Evolutionary conservation across 805 yeast genomes (phyloP), one percentile per base, ranked within the genome.

Genomic region (Metschnikowia baotianmanensis): DNA sequence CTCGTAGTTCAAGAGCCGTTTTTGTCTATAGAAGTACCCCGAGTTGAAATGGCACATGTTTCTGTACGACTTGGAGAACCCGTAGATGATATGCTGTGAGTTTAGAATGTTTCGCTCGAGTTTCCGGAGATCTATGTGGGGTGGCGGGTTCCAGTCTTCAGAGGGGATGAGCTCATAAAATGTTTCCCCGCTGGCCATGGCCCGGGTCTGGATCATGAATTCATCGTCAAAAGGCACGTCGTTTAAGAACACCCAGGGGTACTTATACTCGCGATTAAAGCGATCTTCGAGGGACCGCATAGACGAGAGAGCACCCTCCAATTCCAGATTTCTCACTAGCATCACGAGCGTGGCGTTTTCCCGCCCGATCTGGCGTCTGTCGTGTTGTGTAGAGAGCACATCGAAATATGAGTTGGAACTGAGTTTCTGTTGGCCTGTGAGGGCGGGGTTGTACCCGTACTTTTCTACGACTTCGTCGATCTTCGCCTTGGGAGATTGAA

Each of bases 271-370:
- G 25, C 55, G 47, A 40, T 70, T 70, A 52, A 70, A 70, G 28
- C 74, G 46, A 45, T 70, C 74, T 43, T 70, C 74, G 12, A 70
- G 55, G 17, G 71, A 65, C 38, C 74, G 52, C 61, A 70, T 69
- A 10, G 72, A 65, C 42, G 33, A 48, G 16, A 89, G 61, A 0
- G 93, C 96, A 1, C 83, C 89, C 9, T 74, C 70, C 9, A 89
- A 61, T 59, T 89, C 97, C 65, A 75, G 71, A 58, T 89, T 89
- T 40, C 97, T 69, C 28, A 86, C 95, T 20, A 90, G 74, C 96
- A 90, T 89, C 40, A 90, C 74, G 20, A 90, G 60, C 0, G 95
- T 83, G 3, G 97, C 97, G 58, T 88, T 89, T 55, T 86, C 95
- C 15, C 47, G 57, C 1, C 86, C 83, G 30, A 65, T 42, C 41